phyloP scores from a whole-genome alignment of 2,329 filamentous ascomycete genomes.

The Ascochyta pisi region DNA sequence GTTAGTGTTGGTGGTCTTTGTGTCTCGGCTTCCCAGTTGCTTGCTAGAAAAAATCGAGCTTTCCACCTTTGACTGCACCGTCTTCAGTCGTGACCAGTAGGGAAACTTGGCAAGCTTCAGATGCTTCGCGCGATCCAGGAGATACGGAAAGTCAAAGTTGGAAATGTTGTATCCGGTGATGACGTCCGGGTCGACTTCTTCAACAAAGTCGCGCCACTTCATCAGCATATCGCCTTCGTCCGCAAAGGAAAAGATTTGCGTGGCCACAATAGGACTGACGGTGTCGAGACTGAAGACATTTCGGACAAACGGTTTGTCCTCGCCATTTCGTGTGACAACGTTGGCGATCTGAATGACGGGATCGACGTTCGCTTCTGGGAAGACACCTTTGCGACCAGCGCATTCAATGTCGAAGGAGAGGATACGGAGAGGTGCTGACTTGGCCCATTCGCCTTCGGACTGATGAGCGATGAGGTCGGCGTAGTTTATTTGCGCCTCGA shows the following conservation, averaged over 20 bases:
- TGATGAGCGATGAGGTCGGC: conserved; percentile 84
- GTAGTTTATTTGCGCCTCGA: conserved; percentile 88
- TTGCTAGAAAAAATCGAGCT: conserved; percentile 94
- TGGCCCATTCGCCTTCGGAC: conserved; percentile 92
- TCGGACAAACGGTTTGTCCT: conserved; percentile 91
- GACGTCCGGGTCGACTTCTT: conserved; percentile 92
- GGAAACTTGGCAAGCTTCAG: conserved; percentile 82
- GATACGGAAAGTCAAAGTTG: conserved; percentile 98
- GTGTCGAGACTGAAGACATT: conserved; percentile 96
- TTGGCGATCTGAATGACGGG: conserved; percentile 99
- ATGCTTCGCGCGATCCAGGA: conserved; percentile 85
- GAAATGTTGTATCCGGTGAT: conserved; percentile 99
- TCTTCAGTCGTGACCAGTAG: conserved; percentile 83
- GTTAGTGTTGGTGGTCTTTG: conserved; percentile 92
- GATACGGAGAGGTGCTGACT: conserved; percentile 92
- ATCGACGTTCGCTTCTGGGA: conserved; percentile 89
- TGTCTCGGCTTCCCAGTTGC: conserved; percentile 96
- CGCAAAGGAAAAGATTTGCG: conserved; percentile 84
- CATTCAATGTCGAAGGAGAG: conserved; percentile 99
- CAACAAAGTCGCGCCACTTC: conserved; percentile 87
- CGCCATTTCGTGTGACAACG: conserved; percentile 91
- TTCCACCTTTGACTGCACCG: conserved; percentile 72
- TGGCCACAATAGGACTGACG: conserved; percentile 93
- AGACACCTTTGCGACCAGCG: conserved; percentile 95
- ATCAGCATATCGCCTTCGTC: conserved; percentile 89